phyloP scores from a whole-genome alignment of 2,329 filamentous ascomycete species.

The Aspergillus calidoustus region DNA sequence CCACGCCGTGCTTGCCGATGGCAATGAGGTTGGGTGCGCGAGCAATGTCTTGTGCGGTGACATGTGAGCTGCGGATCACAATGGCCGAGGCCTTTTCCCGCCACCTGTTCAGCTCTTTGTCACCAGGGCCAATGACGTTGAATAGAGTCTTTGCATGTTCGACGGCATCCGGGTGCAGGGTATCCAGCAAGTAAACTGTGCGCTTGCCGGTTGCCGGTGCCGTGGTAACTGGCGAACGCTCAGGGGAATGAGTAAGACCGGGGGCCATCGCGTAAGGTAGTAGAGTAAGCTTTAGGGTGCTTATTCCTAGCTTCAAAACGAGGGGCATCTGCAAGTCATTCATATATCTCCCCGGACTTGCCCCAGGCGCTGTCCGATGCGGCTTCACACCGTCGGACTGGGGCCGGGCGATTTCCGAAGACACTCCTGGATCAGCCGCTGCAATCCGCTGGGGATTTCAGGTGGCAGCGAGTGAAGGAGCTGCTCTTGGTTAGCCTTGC shows the following conservation, averaged over 20 bases:
- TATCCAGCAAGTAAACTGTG: conserved; percentile 49
- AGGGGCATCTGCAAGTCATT: background rate
- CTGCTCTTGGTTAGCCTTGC: background rate
- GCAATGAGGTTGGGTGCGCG: conserved; percentile 44
- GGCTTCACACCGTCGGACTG: conserved; percentile 10
- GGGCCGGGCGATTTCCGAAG: conserved; percentile 5
- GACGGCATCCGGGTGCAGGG: conserved; percentile 44
- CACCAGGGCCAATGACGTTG: conserved; percentile 42
- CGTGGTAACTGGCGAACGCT: background rate
- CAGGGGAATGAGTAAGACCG: background rate
- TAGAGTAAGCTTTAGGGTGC: too few species aligned
- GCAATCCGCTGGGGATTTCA: conserved; percentile 1
- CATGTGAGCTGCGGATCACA: conserved; percentile 42
- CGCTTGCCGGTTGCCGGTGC: conserved; percentile 31
- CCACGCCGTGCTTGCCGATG: conserved; percentile 55
- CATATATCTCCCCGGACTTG: background rate
- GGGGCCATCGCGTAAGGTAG: background rate
- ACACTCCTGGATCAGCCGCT: conserved; percentile 1
- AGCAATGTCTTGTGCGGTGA: conserved; percentile 47
- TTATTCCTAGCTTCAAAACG: too few species aligned
- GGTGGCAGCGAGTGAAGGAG: background rate
- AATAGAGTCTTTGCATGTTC: conserved; percentile 44
- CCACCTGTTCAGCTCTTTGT: conserved; percentile 46
- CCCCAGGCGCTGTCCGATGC: too few species aligned
- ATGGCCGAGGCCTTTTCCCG: conserved; percentile 47